Percentiles rank a stretch among this genome's conserved stretches.
phyloP scores from a whole-genome alignment of 331 rosid species.

The Pyracantha coccinea region DNA sequence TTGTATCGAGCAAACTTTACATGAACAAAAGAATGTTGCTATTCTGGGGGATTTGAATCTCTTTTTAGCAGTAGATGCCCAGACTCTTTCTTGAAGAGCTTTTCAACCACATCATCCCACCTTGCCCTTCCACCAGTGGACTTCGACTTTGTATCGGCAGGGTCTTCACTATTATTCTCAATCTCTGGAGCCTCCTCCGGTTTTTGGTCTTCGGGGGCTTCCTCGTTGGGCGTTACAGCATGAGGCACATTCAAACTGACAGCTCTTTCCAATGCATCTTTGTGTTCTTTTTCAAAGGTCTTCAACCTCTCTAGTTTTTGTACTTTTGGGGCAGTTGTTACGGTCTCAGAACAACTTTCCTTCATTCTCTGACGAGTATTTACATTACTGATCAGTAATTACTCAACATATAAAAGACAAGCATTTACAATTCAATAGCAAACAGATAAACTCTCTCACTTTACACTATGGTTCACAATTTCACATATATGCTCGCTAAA shows the following conservation, averaged over 20 bases:
- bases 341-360: constrained; percentile 19
- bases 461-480: not conserved
- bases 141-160: constrained; percentile 13
- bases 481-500: not conserved
- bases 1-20: too few relatives aligned
- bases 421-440: not conserved
- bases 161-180: constrained; percentile 7
- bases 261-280: constrained; percentile 71
- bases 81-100: constrained; percentile 34
- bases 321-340: constrained; percentile 47
- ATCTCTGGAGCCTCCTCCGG: constrained; percentile 25
- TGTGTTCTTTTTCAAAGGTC: constrained; percentile 68
- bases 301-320: constrained; percentile 52
- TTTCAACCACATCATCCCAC: constrained; percentile 71
- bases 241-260: constrained; percentile 80
- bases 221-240: constrained; percentile 36
- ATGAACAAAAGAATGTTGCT: not conserved
- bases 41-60: constrained; percentile 22
- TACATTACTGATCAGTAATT: not conserved
- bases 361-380: constrained; percentile 39
- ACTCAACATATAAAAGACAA: not conserved
- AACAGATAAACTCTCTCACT: not conserved
- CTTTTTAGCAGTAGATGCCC: constrained; percentile 23
- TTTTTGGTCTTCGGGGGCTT: constrained; percentile 4
- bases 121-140: constrained; percentile 30